Conservation (phyloP, 2,329 filamentous ascomycete genomes). For the Colletotrichum navitas region DNA sequence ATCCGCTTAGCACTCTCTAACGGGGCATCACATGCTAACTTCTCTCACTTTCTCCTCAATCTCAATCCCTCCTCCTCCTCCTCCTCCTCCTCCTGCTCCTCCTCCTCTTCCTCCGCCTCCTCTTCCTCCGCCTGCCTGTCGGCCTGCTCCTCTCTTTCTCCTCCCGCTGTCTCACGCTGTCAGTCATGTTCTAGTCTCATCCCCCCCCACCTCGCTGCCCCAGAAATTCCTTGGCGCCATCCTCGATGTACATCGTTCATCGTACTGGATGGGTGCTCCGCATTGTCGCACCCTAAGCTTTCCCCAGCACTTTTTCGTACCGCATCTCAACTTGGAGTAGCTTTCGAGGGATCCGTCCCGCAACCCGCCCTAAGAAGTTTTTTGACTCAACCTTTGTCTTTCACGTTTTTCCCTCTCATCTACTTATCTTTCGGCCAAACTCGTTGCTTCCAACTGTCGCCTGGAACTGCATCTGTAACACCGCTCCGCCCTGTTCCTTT, state of each 20-base stretch:
- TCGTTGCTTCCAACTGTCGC: conserved; percentile 35
- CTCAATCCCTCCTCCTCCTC: conserved; percentile 9
- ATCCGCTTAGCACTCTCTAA: conserved; percentile 30
- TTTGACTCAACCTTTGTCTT: background rate
- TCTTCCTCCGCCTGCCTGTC: too few species aligned
- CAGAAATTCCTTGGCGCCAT: conserved; percentile 33
- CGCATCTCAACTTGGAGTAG: conserved; percentile 18
- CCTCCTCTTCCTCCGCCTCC: background rate
- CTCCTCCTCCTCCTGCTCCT: conserved; percentile 20
- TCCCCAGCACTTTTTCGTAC: conserved; percentile 26
- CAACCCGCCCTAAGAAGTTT: conserved; percentile 1
- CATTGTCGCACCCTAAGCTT: conserved; percentile 36
- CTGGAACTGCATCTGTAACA: conserved; percentile 35
- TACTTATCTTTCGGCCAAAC: conserved; percentile 31
- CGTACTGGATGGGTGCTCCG: conserved; percentile 32
- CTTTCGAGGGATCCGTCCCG: conserved; percentile 25
- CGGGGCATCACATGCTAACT: conserved; percentile 44
- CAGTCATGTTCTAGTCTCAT: conserved; percentile 23
- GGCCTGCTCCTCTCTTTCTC: too few species aligned
- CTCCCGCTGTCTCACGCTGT: conserved; percentile 37
- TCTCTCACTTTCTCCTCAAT: conserved; percentile 1
- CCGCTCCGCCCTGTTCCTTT: conserved; percentile 21
- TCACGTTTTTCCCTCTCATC: conserved; percentile 2
- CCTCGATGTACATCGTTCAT: conserved; percentile 25
- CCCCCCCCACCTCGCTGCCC: conserved; percentile 19